Conservation (phyloP, 352 stramenopile species). For the Phytophthora podocarpi region DNA sequence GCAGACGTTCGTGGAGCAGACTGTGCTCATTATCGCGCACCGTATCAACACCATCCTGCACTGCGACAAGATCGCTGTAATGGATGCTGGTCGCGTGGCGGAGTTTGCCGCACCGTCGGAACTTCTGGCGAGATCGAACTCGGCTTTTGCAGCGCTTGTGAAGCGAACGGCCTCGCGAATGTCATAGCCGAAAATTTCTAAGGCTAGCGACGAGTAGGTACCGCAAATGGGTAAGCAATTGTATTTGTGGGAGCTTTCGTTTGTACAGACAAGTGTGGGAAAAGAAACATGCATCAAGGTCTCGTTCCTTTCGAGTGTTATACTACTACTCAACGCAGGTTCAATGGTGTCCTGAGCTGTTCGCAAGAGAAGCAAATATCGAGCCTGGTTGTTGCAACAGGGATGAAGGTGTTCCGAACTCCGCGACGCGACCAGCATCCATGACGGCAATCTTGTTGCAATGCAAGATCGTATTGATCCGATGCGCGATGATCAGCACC, state of each 20-base stretch:
- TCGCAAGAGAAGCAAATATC: slow-evolving; percentile 19
- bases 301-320: no score
- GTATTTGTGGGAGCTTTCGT: no score
- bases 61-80: slow-evolving; percentile 88
- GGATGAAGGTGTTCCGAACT: slow-evolving; percentile 64
- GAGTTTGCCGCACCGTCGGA: slow-evolving; percentile 82
- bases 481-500: slow-evolving; percentile 47
- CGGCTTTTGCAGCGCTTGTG: slow-evolving; percentile 68
- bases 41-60: slow-evolving; percentile 88
- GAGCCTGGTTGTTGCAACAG: slow-evolving; percentile 4
- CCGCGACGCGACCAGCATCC: slow-evolving; percentile 62
- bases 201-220: no score
- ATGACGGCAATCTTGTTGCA: slow-evolving; percentile 34
- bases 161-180: slow-evolving; percentile 13
- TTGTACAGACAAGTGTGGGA: no score
- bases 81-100: slow-evolving; percentile 80
- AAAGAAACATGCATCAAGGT: no score
- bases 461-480: slow-evolving; percentile 30
- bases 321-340: background rate
- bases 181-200: background rate
- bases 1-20: slow-evolving; percentile 88
- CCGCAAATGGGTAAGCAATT: no score
- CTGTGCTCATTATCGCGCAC: slow-evolving; percentile 84
- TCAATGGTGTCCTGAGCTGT: slow-evolving; percentile 1
- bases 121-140: slow-evolving; percentile 75